Evolutionary conservation across 306 rosid genomes (phyloP).

Genomic region (Acacia melanoxylon): DNA sequence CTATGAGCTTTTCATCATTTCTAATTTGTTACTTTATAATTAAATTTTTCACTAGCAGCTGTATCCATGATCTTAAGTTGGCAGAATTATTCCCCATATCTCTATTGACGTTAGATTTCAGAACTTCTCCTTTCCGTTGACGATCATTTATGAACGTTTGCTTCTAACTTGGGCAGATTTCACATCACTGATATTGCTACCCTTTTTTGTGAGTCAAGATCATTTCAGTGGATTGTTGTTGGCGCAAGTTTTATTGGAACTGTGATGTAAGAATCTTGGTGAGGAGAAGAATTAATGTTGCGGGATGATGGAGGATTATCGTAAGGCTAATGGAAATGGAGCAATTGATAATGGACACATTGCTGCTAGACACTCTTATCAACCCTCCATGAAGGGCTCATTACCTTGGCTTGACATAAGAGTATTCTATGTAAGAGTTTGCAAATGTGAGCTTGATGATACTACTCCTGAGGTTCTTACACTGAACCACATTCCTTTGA

Average conservation of each 20-base stretch:
- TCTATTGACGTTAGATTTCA: slow-evolving; percentile 21
- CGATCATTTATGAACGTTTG: slow-evolving; percentile 17
- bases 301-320: slow-evolving; percentile 58
- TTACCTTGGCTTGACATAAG: slow-evolving; percentile 78
- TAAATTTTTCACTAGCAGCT: not conserved
- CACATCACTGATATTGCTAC: slow-evolving; percentile 27
- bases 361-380: slow-evolving; percentile 48
- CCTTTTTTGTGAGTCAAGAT: slow-evolving; percentile 35
- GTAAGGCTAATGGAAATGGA: slow-evolving; percentile 50
- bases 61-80: slow-evolving; percentile 19
- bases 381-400: slow-evolving; percentile 49
- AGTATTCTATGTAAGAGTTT: slow-evolving; percentile 74
- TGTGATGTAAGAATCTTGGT: slow-evolving; percentile 33
- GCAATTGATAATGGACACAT: slow-evolving; percentile 53
- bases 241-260: slow-evolving; percentile 25
- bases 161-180: slow-evolving; percentile 29
- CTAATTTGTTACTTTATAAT: not conserved
- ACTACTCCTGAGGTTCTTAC: slow-evolving; percentile 66
- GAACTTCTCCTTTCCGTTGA: slow-evolving; percentile 3
- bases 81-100: slow-evolving; percentile 11
- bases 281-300: slow-evolving; percentile 31
- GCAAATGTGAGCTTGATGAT: slow-evolving; percentile 71
- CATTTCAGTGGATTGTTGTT: slow-evolving; percentile 36
- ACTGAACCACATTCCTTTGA: slow-evolving; percentile 65
- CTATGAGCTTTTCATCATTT: not conserved